phyloP scores from a whole-genome alignment of 441 rosid species.

The Populus trichocarpa region DNA sequence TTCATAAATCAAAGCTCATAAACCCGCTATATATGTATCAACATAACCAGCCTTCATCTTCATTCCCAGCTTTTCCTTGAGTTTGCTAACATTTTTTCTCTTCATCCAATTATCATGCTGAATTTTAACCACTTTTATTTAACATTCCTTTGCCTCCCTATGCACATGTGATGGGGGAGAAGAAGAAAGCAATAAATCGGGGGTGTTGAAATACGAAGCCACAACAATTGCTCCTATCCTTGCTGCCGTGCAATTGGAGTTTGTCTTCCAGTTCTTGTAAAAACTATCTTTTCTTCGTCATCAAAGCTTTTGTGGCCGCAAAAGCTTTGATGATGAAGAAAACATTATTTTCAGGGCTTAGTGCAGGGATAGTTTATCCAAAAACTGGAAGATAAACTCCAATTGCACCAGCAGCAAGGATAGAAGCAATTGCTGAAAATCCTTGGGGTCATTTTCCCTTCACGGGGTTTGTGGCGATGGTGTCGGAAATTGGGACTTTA shows the following conservation, averaged over 20 bases:
- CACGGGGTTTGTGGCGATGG: constrained; percentile 56
- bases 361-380: constrained; percentile 19
- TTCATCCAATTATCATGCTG: too few species aligned
- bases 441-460: constrained; percentile 57
- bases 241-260: constrained; percentile 49
- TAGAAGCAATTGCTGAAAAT: constrained; percentile 8
- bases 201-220: constrained; percentile 40
- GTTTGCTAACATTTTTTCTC: too few species aligned
- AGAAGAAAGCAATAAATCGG: constrained; percentile 15
- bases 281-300: constrained; percentile 35
- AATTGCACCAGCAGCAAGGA: too few species aligned
- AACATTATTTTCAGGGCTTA: too few species aligned
- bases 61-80: too few species aligned
- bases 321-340: too few species aligned
- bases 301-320: constrained; percentile 61
- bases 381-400: not conserved
- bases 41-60: too few species aligned
- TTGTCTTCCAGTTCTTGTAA: constrained; percentile 40
- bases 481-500: constrained; percentile 43
- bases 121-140: not conserved
- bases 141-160: not conserved
- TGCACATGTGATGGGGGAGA: not conserved
- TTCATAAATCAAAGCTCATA: too few species aligned
- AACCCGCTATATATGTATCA: too few species aligned
- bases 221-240: constrained; percentile 47